These are phyloP conservation scores for Termitomyces titanicus DNA, from an alignment of 768 basidiomycete species.

Conservation along the genomic window DNA sequence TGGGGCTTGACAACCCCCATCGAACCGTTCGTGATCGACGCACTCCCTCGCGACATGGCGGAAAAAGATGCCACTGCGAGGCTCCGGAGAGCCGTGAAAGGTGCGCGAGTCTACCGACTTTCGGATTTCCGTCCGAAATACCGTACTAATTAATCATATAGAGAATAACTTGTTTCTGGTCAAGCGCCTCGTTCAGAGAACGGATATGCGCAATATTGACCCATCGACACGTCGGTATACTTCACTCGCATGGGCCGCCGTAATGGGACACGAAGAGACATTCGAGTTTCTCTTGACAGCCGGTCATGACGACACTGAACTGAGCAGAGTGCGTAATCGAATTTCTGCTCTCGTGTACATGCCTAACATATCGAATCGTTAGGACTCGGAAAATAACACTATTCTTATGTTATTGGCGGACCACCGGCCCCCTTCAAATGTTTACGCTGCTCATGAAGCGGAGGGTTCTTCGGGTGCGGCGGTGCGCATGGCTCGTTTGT, in stretches of 20 bases:
- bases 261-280: conserved; percentile 85
- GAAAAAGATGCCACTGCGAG: conserved; percentile 77
- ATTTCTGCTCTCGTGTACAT: not conserved
- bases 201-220: conserved; percentile 92
- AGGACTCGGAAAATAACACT: conserved; percentile 94
- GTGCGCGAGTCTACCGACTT: conserved; percentile 27
- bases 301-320: conserved; percentile 92
- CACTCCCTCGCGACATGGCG: conserved; percentile 47
- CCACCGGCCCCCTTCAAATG: conserved; percentile 50
- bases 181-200: conserved; percentile 78
- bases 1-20: conserved; percentile 10
- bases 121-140: not conserved
- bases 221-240: conserved; percentile 72
- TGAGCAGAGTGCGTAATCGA: conserved; percentile 63
- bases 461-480: conserved; percentile 69
- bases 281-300: conserved; percentile 85
- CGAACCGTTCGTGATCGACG: not conserved
- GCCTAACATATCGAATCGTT: not conserved
- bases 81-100: conserved; percentile 78
- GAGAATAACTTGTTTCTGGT: conserved; percentile 96
- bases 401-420: conserved; percentile 93
- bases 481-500: conserved; percentile 82
- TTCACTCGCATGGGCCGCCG: conserved; percentile 88
- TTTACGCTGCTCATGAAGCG: conserved; percentile 43
- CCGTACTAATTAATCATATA: conserved; percentile 28